Evolutionary conservation across 1,139 yeast genomes (phyloP), one percentile per base, ranked within the genome.

Genomic region (Cylindricascospora bacillispora): DNA sequence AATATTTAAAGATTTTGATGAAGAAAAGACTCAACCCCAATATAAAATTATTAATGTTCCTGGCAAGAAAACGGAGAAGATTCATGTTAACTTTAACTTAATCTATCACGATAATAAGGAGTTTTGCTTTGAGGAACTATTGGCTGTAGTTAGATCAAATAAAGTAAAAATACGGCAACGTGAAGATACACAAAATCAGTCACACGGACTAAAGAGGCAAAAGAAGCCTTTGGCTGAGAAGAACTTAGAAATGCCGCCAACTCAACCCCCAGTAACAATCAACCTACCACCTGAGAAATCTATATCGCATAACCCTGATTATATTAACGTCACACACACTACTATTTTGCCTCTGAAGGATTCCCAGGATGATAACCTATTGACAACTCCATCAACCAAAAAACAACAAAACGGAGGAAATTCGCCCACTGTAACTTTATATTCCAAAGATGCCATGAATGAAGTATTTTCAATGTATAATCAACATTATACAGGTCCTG

Each of bases 381-480:
- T 3, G 27, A 28, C 13, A 30, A 35, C 15, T 31, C n/a, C n/a
- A n/a, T n/a, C n/a, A n/a, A n/a, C n/a, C n/a, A n/a, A n/a, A n/a
- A n/a, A n/a, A n/a, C 31, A 6, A 26, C 31, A 34, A 15, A 30
- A 35, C 20, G 35, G 55, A 14, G 64, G 70, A 4, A 56, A 59
- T 9, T 74, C 83, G 0, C 94, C 94, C 1, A 83, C 95, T 0
- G 67, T 80, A 43, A 83, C 95, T 0, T 57, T 77, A 49, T 76
- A 67, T 49, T 77, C 95, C 0, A 73, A 72, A 36, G 72, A 75
- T 44, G 93, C 94, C 1, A 68, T 74, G 33, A 71, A 73, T 31
- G 95, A 83, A 42, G 76, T 85, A 1, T 62, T 70, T 36, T 67
- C 68, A 14, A 79, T 85, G 80, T 81, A 82, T 48, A 82, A 78